Evolutionary conservation across 495 filamentous ascomycete genomes (phyloP), one percentile per base, ranked within the genome.

Genomic region (Aspergillus diversus): DNA sequence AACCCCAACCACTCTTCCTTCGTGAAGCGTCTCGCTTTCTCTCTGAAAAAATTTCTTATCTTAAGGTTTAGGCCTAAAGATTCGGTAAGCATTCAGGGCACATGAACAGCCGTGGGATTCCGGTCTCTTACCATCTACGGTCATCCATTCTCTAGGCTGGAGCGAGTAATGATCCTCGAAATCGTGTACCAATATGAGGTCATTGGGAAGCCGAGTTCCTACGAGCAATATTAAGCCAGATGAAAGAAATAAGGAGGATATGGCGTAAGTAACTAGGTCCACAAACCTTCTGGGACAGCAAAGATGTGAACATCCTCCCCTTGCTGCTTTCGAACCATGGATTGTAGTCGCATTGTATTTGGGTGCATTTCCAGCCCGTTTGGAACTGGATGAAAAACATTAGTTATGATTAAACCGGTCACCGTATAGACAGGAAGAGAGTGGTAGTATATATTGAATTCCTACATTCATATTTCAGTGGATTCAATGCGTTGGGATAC

Each of bases 151-250:
- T n/a, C 51, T 54, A 6, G 51, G 27, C 27, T 54, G 51, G 51
- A 54, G 27, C 12, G 51, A 54, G 27, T 54, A 54, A 32, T 54
- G 51, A 54, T 54, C 51, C 13, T 34, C 33, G 32, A 54, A 54
- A 34, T 54, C 51, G 11, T 54, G 27, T 1, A 54, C 33, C 1
- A 54, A 32, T 8, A 54, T 11, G 7, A 54, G 21, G 34, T 54
- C 51, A 33, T 54, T 21, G 27, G 51, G 51, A 7, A 54, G 27
- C 13, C 13, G 7, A n/a, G 27, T 11, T 16, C 51, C 51, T 54
- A 15, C n/a, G 11, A 27, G 21, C 21, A 27, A 27, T 27, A 27
- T 27, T 21, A 16, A 21, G 11, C 5, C 47, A 21, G 8, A n/a
- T 50, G n/a, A 50, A 8, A 4, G 4, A 43, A 3, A 43, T 4